Base-by-base conservation (phyloP, 2,329 filamentous ascomycete genomes). In the Neopestalotiopsis rosae region DNA sequence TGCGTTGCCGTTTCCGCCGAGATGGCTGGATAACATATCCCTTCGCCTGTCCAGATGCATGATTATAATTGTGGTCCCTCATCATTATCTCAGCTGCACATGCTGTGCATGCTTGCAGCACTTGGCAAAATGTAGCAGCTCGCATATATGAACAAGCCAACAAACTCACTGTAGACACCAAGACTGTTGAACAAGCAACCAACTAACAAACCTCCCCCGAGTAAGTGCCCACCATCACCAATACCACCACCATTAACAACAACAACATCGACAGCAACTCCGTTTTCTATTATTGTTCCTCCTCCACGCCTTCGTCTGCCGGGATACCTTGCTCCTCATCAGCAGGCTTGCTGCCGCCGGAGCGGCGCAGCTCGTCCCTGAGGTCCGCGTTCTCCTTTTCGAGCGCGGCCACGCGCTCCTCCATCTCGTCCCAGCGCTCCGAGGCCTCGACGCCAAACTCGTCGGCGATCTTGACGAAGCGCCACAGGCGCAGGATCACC, bases 401-500 rank as follows among this genome's bases (percentile, higher is more conserved):
- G 9, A 91, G 78, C 32, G 83, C 79, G 63, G 85, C 83, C 32
- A 92, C 81, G 67, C 83, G 79, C 65, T 83, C 78, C 71, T 88
- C 82, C 52, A 92, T 79, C 10, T 84, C 83, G 70, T 90, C 89
- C 81, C 89, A 87, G 75, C 89, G 83, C 78, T 92, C 90, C 45
- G 87, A 81, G 1, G 89, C 89, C 9, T 89, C 89, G 6, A 90
- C 84, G 38, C 87, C 87, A 70, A 92, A 83, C 78, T 93, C 91
- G 74, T 93, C 89, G 6, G 91, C 87, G 65, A 92, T 91, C 81
- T 92, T 92, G 76, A 92, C 88, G 59, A 93, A 85, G 17, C 91
- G 85, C 88, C 90, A 92, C 3, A 93, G 81, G 66, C 91, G 88
- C 59, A 93, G 80, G 4, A 92, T 83, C 34, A 93, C 84, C 63